Base-by-base conservation (phyloP, 768 basidiomycete species). In the Pholiota molesta region DNA sequence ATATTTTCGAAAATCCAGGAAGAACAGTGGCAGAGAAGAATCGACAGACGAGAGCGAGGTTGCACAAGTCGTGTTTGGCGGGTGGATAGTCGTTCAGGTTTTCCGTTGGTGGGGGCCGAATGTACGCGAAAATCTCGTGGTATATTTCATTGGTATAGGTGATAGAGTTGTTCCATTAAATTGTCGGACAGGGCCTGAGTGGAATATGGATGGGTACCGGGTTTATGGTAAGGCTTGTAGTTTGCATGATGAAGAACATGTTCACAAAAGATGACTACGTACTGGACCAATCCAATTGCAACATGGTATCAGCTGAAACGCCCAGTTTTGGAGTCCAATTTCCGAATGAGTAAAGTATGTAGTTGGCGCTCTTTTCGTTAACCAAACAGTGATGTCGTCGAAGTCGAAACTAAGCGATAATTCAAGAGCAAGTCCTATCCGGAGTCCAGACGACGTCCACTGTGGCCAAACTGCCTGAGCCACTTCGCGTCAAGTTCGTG, bases 91-190 rank as follows among this genome's bases (percentile, higher is more conserved):
- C 66, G 3, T 55, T 52, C 7, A 52, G 52, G 42, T 63, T 59
- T 35, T 59, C 62, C 0, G 65, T 55, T 17, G 66, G 57, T 0
- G 67, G 53, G 21, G 72, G 70, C 35, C 62, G 64, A 5, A 82
- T 44, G 35, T 69, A 67, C n/a, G 71, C 72, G 47, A 81, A 74
- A n/a, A 83, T 80, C 55, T 73, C 66, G 5, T 77, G 62, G 55
- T 82, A 83, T 19, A 83, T 71, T 61, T 84, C 82, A 61, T 74
- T 76, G 82, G 82, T 57, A 84, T 73, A 5, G 72, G 65, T 1
- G 73, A 39, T 10, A 74, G 60, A 14, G 28, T 0, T 2, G 19
- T 47, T 19, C 37, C 35, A 49, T 65, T 68, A 23, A 42, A 23
- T 28, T 54, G 56, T 33, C 70, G 69, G 35, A 60, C 52, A 29